phyloP scores from a whole-genome alignment of 176 grass and related monocot genomes.

The Puya raimondii region DNA sequence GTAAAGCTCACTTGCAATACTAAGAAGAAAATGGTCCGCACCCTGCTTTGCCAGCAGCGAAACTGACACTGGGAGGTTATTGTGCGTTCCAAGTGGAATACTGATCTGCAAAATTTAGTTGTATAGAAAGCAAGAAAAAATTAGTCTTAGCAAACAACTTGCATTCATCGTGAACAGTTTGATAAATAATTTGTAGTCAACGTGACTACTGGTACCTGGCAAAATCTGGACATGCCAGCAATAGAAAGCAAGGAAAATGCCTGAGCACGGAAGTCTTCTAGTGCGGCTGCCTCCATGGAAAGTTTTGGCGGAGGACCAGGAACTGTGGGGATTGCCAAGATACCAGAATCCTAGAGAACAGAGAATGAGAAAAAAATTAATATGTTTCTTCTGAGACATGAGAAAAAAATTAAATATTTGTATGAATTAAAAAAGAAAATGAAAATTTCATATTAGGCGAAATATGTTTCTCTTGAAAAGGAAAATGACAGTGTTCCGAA shows the following conservation, averaged over 20 bases:
- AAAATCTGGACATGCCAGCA: slow-evolving; percentile 67
- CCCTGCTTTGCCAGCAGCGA: slow-evolving; percentile 59
- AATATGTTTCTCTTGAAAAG: no score
- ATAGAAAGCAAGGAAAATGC: slow-evolving; percentile 83
- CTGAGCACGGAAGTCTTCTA: slow-evolving; percentile 43
- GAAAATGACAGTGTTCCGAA: not conserved
- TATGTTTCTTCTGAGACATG: not conserved
- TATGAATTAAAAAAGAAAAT: no score
- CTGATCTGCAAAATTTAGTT: slow-evolving; percentile 31
- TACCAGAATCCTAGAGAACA: slow-evolving; percentile 35
- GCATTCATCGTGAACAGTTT: not conserved
- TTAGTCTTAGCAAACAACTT: not conserved
- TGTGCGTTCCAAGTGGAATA: slow-evolving; percentile 57
- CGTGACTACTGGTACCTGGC: slow-evolving; percentile 40
- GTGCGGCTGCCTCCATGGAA: slow-evolving; percentile 30
- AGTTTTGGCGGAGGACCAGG: slow-evolving; percentile 70
- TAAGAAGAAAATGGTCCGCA: slow-evolving; percentile 54
- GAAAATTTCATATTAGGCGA: no score
- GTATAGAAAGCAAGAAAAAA: not conserved
- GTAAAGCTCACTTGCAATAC: slow-evolving; percentile 42
- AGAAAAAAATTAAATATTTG: no score
- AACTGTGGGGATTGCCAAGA: slow-evolving; percentile 73
- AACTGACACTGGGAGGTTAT: slow-evolving; percentile 61
- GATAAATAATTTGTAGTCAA: not conserved
- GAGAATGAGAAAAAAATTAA: not conserved